Percentiles rank a stretch among this genome's conserved stretches.
phyloP scores from a whole-genome alignment of 345 rosid genomes.

The Citrus inodora region DNA sequence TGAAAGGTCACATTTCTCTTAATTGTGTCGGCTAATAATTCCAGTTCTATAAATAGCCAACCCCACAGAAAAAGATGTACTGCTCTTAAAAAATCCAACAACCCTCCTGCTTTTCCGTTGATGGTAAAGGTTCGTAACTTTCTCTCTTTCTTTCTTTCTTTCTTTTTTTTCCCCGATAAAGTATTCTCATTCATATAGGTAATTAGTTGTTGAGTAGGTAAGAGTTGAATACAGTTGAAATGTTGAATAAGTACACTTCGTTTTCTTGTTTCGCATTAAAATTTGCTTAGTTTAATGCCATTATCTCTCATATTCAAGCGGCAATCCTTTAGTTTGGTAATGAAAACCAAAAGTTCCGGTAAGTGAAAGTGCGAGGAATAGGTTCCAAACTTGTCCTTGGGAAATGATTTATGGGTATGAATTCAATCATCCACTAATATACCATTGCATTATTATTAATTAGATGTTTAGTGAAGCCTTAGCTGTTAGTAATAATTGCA shows the following conservation, averaged over 20 bases:
- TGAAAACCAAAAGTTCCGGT: background rate
- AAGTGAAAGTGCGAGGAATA: conserved; percentile 1
- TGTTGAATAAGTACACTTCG: too few relatives aligned
- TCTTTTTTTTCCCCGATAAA: too few relatives aligned
- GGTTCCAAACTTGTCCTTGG: conserved; percentile 11
- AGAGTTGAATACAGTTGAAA: too few relatives aligned
- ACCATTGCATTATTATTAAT: background rate
- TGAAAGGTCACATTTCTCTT: background rate
- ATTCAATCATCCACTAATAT: conserved; percentile 1
- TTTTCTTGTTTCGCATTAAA: too few relatives aligned
- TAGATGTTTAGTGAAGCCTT: background rate
- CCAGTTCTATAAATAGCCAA: background rate
- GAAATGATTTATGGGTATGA: background rate
- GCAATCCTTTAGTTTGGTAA: too few relatives aligned
- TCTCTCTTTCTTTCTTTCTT: too few relatives aligned
- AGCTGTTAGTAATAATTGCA: background rate
- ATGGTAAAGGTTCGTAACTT: background rate
- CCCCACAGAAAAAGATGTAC: background rate
- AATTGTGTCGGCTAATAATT: conserved; percentile 21
- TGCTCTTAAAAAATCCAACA: too few relatives aligned
- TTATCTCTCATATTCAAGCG: background rate
- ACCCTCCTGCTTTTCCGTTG: background rate
- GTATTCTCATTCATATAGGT: background rate
- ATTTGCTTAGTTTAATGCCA: too few relatives aligned
- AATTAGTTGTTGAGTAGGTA: background rate